Evolutionary conservation across 306 rosid species (phyloP).

Genomic region (Fragaria ananassa): DNA sequence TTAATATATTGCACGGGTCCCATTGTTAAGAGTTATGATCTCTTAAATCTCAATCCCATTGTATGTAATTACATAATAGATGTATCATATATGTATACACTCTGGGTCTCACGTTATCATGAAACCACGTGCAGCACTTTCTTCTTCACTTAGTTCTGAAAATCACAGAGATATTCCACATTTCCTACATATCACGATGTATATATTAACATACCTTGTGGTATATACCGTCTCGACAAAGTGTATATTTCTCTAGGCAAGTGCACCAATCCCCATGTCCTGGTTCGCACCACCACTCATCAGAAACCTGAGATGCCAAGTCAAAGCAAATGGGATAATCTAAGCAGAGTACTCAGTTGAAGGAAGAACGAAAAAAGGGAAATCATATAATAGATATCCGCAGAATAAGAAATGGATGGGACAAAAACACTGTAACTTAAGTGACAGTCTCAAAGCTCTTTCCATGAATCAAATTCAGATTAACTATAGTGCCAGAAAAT

Average conservation of each 20-base stretch:
- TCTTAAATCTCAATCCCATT: not conserved
- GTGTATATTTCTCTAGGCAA: conserved; percentile 78
- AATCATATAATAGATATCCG: not conserved
- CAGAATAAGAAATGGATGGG: not conserved
- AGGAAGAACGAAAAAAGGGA: not conserved
- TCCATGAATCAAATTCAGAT: not conserved
- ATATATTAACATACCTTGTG: conserved; percentile 69
- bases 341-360: not conserved
- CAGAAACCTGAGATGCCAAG: conserved; percentile 60
- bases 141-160: not conserved
- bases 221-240: conserved; percentile 92
- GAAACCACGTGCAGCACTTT: not conserved
- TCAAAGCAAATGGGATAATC: not conserved
- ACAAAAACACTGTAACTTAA: not conserved
- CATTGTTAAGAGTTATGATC: not conserved
- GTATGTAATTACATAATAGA: not conserved
- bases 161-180: not conserved
- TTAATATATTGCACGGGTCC: not conserved
- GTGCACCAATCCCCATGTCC: conserved; percentile 98
- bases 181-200: conserved; percentile 4
- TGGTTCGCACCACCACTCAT: conserved; percentile 97
- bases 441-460: conserved; percentile 6
- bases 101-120: not conserved
- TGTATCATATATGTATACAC: not conserved
- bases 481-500: not conserved